These are phyloP conservation scores for Tolypocladium cylindrosporum DNA, from an alignment of 2,329 filamentous ascomycete species.

Conservation along the genomic window DNA sequence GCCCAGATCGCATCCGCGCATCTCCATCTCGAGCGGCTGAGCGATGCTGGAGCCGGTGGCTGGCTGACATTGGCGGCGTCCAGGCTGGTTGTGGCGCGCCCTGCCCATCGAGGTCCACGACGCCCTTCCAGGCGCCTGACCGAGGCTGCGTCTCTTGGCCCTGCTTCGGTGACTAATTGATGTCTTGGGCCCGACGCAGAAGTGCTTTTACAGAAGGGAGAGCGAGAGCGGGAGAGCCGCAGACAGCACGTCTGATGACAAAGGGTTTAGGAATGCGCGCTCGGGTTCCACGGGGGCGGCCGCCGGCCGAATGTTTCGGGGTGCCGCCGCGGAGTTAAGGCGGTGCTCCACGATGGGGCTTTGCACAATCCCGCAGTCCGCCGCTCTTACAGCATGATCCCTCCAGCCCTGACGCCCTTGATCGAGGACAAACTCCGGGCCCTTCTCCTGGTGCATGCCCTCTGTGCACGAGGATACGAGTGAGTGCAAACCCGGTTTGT, in stretches of 20 bases:
- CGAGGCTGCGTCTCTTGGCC: background rate
- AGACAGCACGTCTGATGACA: background rate
- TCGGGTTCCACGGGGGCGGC: background rate
- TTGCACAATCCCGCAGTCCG: background rate
- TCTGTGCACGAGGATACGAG: no score
- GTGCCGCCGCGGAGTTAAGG: background rate
- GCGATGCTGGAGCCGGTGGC: background rate
- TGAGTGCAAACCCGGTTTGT: no score
- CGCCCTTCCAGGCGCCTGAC: background rate
- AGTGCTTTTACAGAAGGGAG: background rate
- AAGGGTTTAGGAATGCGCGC: background rate
- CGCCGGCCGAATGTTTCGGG: background rate
- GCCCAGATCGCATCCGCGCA: background rate
- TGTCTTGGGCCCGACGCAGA: background rate
- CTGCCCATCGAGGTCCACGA: background rate
- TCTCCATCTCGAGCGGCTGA: background rate
- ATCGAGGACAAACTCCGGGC: no score
- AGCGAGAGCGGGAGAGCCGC: background rate
- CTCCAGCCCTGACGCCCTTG: background rate
- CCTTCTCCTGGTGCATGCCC: no score
- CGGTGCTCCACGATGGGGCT: background rate
- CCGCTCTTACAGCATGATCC: background rate
- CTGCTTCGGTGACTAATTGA: background rate
- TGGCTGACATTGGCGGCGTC: background rate
- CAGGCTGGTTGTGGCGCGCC: background rate